Evolutionary conservation across 495 filamentous ascomycete genomes (phyloP).

Genomic region (Lophiotrema nucula): DNA sequence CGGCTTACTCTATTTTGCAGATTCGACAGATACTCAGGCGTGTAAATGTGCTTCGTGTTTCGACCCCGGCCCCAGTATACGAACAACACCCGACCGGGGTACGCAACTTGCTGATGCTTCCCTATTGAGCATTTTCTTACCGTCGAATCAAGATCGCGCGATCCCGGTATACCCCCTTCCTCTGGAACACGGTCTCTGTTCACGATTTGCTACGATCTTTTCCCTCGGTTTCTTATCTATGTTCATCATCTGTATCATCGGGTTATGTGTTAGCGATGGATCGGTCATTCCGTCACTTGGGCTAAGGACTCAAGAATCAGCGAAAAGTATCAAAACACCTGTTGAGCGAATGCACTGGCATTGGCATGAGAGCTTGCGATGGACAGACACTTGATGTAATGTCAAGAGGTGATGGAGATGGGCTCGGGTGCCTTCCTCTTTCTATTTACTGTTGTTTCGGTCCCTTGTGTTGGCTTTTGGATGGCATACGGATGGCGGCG

Average conservation of each 20-base stretch:
- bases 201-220: conserved; percentile 7
- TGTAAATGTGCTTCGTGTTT: background rate
- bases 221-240: background rate
- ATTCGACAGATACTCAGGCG: conserved; percentile 26
- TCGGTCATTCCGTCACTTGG: background rate
- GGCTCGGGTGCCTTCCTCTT: background rate
- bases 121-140: conserved; percentile 9
- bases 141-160: conserved; percentile 7
- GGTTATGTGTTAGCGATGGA: background rate
- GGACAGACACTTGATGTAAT: no score
- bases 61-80: background rate
- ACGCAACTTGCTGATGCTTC: background rate
- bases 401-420: no score
- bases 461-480: background rate
- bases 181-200: conserved; percentile 1
- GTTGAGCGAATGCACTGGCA: no score
- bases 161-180: conserved; percentile 15
- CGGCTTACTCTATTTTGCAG: conserved; percentile 20
- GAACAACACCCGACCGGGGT: background rate
- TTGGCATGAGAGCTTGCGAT: no score
- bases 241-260: background rate
- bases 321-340: no score
- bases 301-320: no score
- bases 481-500: no score
- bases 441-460: background rate